Evolutionary conservation across 23 red algal species (phyloP).

Genomic region (Agarophyton chilense): DNA sequence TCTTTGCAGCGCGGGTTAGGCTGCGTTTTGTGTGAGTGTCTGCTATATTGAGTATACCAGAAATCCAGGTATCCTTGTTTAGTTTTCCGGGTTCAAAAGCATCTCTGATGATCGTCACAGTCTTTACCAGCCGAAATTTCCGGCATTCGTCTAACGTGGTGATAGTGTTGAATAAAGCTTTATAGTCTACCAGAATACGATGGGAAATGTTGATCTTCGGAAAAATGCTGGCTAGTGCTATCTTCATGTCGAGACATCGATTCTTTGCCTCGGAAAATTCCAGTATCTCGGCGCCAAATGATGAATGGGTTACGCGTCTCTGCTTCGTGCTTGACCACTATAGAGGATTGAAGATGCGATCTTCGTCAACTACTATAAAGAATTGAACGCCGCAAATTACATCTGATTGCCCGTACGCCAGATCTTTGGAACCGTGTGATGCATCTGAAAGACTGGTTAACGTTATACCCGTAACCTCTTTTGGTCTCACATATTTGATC

Average conservation of each 20-base stretch:
- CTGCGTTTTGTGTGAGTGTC: neutral
- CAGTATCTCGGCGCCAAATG: neutral
- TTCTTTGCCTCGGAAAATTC: neutral
- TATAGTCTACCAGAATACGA: constrained; percentile 12
- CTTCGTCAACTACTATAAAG: neutral
- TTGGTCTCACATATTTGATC: neutral
- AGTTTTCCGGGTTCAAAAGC: neutral
- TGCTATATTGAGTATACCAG: neutral
- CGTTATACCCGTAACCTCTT: neutral
- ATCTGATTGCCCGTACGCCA: constrained; percentile 20
- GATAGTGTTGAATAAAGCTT: constrained; percentile 15
- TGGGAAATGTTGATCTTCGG: neutral
- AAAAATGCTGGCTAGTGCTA: neutral
- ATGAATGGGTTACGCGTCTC: neutral
- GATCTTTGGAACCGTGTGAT: neutral
- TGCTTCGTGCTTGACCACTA: constrained; percentile 10
- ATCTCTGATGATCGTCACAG: neutral
- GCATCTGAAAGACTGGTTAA: constrained; percentile 21
- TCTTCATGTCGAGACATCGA: neutral
- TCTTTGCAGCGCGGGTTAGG: too few species aligned
- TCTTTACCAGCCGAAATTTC: neutral
- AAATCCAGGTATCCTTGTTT: neutral
- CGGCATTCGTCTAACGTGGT: neutral
- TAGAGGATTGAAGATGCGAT: neutral
- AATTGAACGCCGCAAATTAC: neutral